Conservation (phyloP, 345 rosid species). For the Eucalyptus paniculata region DNA sequence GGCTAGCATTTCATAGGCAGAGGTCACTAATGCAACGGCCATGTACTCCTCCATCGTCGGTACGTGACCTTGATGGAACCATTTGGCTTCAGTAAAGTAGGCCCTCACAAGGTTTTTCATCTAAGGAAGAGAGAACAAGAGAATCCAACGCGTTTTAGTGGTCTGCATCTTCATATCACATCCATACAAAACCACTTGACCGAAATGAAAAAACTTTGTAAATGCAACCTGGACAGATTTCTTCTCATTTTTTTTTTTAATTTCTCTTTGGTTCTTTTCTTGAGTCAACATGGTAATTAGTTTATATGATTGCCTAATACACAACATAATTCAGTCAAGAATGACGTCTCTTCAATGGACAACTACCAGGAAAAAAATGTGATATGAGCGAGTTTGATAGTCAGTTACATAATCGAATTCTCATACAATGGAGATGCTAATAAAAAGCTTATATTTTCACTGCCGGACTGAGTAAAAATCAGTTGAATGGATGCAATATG, state of each 20-base stretch:
- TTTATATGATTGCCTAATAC: background rate
- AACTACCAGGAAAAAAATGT: background rate
- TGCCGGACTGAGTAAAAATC: background rate
- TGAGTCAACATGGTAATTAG: background rate
- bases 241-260: background rate
- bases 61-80: background rate
- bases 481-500: background rate
- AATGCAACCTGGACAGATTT: background rate
- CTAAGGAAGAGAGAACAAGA: background rate
- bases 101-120: constrained; percentile 4
- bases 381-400: background rate
- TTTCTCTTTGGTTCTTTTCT: background rate
- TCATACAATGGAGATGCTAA: background rate
- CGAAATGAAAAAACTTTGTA: background rate
- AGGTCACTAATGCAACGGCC: background rate
- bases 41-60: constrained; percentile 19
- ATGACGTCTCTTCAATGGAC: background rate
- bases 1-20: background rate
- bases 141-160: background rate
- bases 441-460: background rate
- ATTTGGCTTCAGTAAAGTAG: constrained; percentile 11
- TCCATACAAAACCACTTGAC: background rate
- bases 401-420: background rate
- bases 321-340: background rate
- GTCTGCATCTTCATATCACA: background rate